Percentiles rank a stretch among this genome's conserved stretches.
phyloP scores from a whole-genome alignment of 768 basidiomycete genomes.

The Lyophyllum semitale region DNA sequence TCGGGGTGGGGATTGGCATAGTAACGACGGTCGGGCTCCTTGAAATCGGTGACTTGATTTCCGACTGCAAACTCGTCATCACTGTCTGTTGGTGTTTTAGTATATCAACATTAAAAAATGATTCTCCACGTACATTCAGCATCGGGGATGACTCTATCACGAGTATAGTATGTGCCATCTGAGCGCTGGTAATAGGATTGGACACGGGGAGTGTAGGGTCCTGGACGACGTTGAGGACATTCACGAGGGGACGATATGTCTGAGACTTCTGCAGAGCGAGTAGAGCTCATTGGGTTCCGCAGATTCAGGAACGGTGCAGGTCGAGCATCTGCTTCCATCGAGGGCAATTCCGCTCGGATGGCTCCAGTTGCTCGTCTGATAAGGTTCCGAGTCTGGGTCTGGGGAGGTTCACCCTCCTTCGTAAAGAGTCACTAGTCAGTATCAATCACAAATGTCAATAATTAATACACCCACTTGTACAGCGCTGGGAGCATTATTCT shows the following conservation, averaged over 20 bases:
- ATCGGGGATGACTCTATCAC: neutral
- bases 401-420: too few species aligned
- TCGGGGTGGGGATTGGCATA: neutral
- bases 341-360: too few species aligned
- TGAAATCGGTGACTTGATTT: neutral
- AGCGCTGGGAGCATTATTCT: neutral
- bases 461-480: neutral
- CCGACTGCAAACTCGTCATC: neutral
- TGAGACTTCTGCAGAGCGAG: neutral
- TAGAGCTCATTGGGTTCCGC: neutral
- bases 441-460: too few species aligned
- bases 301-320: too few species aligned
- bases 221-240: neutral
- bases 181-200: neutral
- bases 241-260: neutral
- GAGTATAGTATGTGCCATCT: neutral
- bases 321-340: too few species aligned
- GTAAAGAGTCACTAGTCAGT: too few species aligned
- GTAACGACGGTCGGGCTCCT: neutral
- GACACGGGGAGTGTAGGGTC: neutral
- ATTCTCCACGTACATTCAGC: neutral
- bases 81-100: neutral
- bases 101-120: neutral
- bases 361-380: too few species aligned
- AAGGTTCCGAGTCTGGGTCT: too few species aligned